Conservation (phyloP, 768 basidiomycete genomes). For the Podaxis sp. region DNA sequence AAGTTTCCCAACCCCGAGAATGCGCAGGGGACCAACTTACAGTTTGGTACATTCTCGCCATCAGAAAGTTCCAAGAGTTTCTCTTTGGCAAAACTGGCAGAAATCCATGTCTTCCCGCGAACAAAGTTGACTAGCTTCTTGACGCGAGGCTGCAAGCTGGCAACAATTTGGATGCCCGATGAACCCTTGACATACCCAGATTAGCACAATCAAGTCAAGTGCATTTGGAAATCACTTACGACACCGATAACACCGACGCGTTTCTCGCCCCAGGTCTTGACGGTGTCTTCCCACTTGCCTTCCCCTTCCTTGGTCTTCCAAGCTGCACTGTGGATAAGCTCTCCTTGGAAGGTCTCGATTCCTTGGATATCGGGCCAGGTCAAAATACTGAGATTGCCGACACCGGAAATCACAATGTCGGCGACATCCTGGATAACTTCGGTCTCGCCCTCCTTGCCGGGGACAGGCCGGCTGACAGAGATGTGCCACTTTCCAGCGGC, state of each 20-base stretch:
- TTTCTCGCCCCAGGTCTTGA: constrained; percentile 51
- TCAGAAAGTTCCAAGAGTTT: constrained; percentile 38
- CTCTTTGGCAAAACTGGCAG: constrained; percentile 42
- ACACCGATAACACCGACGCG: constrained; percentile 59
- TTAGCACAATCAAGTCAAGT: neutral
- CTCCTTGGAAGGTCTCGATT: constrained; percentile 54
- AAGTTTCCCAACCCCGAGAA: neutral
- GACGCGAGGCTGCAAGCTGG: constrained; percentile 54
- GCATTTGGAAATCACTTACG: constrained; percentile 32
- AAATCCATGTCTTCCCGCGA: constrained; percentile 60
- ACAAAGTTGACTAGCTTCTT: constrained; percentile 53
- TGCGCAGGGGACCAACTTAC: constrained; percentile 27
- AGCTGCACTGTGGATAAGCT: constrained; percentile 60
- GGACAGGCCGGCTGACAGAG: constrained; percentile 38
- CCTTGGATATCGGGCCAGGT: constrained; percentile 68
- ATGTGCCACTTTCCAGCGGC: constrained; percentile 56
- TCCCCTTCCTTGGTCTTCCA: constrained; percentile 48
- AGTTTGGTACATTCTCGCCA: constrained; percentile 41
- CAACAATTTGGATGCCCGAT: constrained; percentile 60
- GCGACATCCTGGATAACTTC: constrained; percentile 53
- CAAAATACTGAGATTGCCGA: constrained; percentile 57
- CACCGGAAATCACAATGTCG: constrained; percentile 58
- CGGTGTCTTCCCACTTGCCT: constrained; percentile 42
- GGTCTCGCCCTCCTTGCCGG: neutral
- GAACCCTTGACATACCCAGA: constrained; percentile 43